Conservation (phyloP, 441 rosid species). For the Mallotus repandus region DNA sequence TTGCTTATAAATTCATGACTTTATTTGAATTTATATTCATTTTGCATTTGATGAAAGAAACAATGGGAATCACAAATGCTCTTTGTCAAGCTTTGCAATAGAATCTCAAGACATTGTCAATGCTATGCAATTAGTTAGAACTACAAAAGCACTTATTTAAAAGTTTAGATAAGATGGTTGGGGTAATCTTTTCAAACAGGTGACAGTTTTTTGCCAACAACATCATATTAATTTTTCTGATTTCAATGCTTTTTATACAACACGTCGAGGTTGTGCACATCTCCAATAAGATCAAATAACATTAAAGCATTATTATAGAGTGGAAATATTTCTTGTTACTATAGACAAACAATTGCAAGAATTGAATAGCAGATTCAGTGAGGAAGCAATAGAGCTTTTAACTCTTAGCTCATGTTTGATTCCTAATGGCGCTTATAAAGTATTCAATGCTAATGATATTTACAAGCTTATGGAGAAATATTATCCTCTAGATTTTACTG, state of each 20-base stretch:
- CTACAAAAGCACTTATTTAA: not conserved
- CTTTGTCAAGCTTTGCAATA: too few species aligned
- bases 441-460: not conserved
- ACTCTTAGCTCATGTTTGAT: not conserved
- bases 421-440: too few species aligned
- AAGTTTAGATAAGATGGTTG: slow-evolving; percentile 1
- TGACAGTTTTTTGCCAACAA: not conserved
- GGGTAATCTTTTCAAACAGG: not conserved
- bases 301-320: too few species aligned
- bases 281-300: not conserved
- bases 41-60: too few species aligned
- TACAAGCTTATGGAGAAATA: not conserved
- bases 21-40: slow-evolving; percentile 8
- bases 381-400: too few species aligned
- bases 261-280: not conserved
- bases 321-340: too few species aligned
- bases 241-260: not conserved
- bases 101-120: too few species aligned
- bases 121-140: too few species aligned
- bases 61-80: too few species aligned
- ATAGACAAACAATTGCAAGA: too few species aligned
- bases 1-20: not conserved
- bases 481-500: too few species aligned
- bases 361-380: too few species aligned
- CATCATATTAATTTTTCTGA: not conserved